phyloP scores from a whole-genome alignment of 352 stramenopile genomes.

The Globisporangium cederbergense region DNA sequence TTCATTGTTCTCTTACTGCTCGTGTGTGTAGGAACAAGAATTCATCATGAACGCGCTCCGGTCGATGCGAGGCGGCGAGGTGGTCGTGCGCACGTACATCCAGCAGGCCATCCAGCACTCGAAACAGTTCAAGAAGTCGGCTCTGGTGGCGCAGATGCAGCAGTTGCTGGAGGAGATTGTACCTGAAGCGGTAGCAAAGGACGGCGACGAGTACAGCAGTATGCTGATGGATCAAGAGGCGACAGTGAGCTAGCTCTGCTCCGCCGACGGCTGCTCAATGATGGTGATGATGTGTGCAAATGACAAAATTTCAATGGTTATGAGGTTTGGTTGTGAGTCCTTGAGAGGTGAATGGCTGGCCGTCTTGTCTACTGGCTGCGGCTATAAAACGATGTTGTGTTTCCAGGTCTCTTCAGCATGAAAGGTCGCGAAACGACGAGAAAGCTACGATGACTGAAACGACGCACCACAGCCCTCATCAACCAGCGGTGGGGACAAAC shows the following conservation, averaged over 20 bases:
- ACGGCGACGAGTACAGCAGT: neutral
- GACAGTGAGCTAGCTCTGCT: neutral
- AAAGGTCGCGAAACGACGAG: slow-evolving; percentile 51
- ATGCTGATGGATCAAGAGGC: slow-evolving; percentile 6
- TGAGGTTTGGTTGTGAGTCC: neutral
- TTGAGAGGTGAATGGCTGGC: no score
- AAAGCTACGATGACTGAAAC: slow-evolving; percentile 19
- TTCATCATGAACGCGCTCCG: slow-evolving; percentile 69
- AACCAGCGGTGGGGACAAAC: neutral
- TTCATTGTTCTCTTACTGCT: slow-evolving; percentile 6
- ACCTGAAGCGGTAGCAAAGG: slow-evolving; percentile 49
- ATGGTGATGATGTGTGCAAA: slow-evolving; percentile 8
- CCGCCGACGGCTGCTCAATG: neutral
- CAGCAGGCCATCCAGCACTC: slow-evolving; percentile 59
- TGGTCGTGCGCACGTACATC: slow-evolving; percentile 67
- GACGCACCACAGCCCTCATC: neutral
- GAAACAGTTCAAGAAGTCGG: slow-evolving; percentile 66
- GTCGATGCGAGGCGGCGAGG: slow-evolving; percentile 67
- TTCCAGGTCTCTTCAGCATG: slow-evolving; percentile 5
- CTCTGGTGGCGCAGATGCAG: slow-evolving; percentile 46
- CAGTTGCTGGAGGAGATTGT: slow-evolving; percentile 42
- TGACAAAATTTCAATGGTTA: neutral
- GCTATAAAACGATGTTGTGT: neutral
- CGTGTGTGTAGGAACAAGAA: slow-evolving; percentile 56
- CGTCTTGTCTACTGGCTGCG: neutral